Base-by-base conservation (phyloP, 345 rosid species). In the Lepidium didymum region DNA sequence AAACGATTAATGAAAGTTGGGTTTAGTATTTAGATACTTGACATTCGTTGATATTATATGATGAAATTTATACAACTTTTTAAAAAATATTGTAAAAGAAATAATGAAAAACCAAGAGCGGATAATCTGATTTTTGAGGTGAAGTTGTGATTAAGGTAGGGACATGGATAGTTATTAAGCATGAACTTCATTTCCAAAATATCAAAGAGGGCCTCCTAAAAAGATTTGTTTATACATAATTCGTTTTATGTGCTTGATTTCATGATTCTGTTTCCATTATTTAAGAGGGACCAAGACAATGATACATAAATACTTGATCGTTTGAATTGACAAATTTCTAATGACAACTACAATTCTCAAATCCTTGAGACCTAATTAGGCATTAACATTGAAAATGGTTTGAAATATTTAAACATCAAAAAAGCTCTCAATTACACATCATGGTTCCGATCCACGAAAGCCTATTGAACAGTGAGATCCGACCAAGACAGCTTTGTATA, bases 401-500 rank as follows among this genome's bases (percentile, higher is more conserved):
- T 1, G 10, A 19, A 50, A 23, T 36, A 23, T 23, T 21, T 11
- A 13, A 49, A 42, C 27, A 44, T 31, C 36, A n/a, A n/a, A 62
- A 47, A 57, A 68, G 7, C 46, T 21, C 40, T 14, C 31, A 68
- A n/a, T 2, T 25, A 13, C 4, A 38, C 21, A 6, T 6, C 4
- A 21, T 3, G 46, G 34, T 16, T 23, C 37, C 4, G 57, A 0
- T 23, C 38, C 41, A 10, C 59, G n/a, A 44, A 42, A 59, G 50
- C 38, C 11, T 42, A 57, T 21, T 40, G 77, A 65, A 57, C 21
- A 73, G 62, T 65, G 29, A 58, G 51, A 38, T 65, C 67, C 77
- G 77, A 73, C 77, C 77, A 65, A 61, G 72, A 65, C 67, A 73
- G 77, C 77, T 56, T 60, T 56, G 27, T 42, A 7, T 47, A 23